Evolutionary conservation across 2,329 filamentous ascomycete genomes (phyloP).

Genomic region (Colletotrichum lindemuthianum): DNA sequence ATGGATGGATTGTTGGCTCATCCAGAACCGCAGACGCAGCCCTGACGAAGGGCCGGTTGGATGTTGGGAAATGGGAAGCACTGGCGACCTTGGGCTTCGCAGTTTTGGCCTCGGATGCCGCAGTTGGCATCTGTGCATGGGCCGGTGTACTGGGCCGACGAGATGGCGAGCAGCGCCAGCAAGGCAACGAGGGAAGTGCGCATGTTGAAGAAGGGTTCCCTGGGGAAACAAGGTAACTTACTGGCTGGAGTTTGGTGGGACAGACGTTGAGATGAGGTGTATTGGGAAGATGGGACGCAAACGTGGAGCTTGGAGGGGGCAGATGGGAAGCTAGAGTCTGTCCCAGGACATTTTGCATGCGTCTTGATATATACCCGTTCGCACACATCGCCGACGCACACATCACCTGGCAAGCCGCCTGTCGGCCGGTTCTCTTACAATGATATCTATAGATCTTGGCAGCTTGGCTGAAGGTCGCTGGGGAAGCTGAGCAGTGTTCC

Average conservation of each 20-base stretch:
- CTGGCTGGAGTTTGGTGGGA: not conserved
- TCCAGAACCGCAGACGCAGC: slow-evolving; percentile 33
- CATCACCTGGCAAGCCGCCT: no score
- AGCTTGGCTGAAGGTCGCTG: no score
- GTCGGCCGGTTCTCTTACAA: no score
- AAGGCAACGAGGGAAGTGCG: slow-evolving; percentile 15
- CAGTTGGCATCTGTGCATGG: slow-evolving; percentile 29
- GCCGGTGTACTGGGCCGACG: slow-evolving; percentile 21
- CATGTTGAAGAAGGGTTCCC: slow-evolving; percentile 10
- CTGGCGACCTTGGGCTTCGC: slow-evolving; percentile 27
- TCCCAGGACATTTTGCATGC: no score
- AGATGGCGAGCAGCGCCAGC: slow-evolving; percentile 17
- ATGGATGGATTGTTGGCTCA: not conserved
- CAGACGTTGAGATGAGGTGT: not conserved
- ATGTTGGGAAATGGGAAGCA: slow-evolving; percentile 34
- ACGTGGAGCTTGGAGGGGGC: no score
- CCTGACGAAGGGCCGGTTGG: slow-evolving; percentile 26
- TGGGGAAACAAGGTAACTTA: not conserved
- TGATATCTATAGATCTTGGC: no score
- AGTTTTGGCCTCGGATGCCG: slow-evolving; percentile 23
- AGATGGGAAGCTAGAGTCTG: no score
- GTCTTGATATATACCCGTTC: no score
- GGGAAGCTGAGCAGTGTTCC: no score
- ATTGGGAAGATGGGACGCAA: no score
- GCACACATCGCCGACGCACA: no score